These are phyloP conservation scores for Teratosphaeria gauchensis DNA, from an alignment of 2,329 filamentous ascomycete genomes.

Conservation along the genomic window DNA sequence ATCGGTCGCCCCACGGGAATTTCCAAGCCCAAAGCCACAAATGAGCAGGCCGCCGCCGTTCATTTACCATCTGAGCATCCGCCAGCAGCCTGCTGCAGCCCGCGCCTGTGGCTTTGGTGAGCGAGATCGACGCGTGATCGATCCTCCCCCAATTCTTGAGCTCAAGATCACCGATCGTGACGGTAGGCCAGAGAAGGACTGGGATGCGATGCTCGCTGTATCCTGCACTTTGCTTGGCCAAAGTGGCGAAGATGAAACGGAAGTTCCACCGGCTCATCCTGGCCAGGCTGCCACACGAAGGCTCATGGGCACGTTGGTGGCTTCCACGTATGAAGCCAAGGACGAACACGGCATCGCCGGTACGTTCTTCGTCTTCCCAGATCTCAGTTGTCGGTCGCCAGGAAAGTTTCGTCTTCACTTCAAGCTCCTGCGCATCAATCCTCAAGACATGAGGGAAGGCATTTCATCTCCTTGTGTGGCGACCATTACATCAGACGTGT, in stretches of 20 bases:
- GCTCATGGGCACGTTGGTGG: slow-evolving; percentile 70
- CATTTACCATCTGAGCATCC: slow-evolving; percentile 48
- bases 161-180: slow-evolving; percentile 54
- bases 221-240: slow-evolving; percentile 70
- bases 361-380: slow-evolving; percentile 79
- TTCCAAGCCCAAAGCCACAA: slow-evolving; percentile 1
- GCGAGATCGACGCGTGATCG: slow-evolving; percentile 69
- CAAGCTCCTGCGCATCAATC: slow-evolving; percentile 62
- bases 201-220: slow-evolving; percentile 50
- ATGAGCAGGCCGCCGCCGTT: slow-evolving; percentile 16
- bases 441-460: slow-evolving; percentile 46
- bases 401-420: slow-evolving; percentile 69
- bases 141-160: slow-evolving; percentile 74
- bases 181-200: slow-evolving; percentile 48
- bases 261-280: slow-evolving; percentile 34
- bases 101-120: slow-evolving; percentile 77
- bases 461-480: slow-evolving; percentile 39
- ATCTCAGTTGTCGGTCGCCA: slow-evolving; percentile 68
- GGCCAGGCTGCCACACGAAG: slow-evolving; percentile 56
- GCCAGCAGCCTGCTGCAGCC: slow-evolving; percentile 69
- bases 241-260: slow-evolving; percentile 58
- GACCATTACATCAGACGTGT: slow-evolving; percentile 55
- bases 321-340: slow-evolving; percentile 64
- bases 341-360: slow-evolving; percentile 66
- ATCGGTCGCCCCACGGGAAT: not conserved